Evolutionary conservation across 78 protist genomes (phyloP).

Genomic region (Guillardia theta): DNA sequence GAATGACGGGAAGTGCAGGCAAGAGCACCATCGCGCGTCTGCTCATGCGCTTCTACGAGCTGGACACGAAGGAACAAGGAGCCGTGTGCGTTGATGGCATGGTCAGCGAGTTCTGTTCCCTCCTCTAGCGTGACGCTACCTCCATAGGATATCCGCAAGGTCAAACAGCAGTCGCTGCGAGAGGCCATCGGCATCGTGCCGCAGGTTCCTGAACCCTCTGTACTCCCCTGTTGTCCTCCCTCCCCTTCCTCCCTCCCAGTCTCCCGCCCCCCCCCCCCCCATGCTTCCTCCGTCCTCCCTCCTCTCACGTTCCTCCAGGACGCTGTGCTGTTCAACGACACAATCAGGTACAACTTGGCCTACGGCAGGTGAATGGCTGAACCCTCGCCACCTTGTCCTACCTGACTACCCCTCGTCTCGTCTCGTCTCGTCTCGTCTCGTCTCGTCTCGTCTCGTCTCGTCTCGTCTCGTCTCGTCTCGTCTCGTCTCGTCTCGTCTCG

Average conservation of each 20-base stretch:
- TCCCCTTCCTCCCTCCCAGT: no score
- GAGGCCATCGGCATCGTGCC: background rate
- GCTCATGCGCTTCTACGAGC: constrained; percentile 31
- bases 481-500: background rate
- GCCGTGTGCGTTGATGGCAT: no score
- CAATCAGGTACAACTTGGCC: background rate
- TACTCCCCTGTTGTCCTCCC: no score
- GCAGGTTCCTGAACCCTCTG: background rate
- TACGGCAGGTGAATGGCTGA: no score
- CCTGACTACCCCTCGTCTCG: no score
- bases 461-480: background rate
- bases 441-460: background rate
- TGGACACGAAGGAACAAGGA: background rate
- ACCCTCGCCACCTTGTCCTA: no score
- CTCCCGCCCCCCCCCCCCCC: no score
- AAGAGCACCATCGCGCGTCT: constrained; percentile 25
- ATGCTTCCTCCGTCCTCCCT: no score
- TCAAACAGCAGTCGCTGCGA: constrained; percentile 19
- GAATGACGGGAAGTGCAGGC: no score
- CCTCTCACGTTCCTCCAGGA: no score
- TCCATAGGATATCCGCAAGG: background rate
- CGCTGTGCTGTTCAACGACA: constrained; percentile 31
- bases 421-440: background rate
- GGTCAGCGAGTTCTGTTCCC: no score
- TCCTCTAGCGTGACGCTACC: no score